A percentile compares a stretch with the other conserved stretches of the same genome.
Conservation (phyloP, 2,329 filamentous ascomycete genomes). For the Colletotrichum sp. region DNA sequence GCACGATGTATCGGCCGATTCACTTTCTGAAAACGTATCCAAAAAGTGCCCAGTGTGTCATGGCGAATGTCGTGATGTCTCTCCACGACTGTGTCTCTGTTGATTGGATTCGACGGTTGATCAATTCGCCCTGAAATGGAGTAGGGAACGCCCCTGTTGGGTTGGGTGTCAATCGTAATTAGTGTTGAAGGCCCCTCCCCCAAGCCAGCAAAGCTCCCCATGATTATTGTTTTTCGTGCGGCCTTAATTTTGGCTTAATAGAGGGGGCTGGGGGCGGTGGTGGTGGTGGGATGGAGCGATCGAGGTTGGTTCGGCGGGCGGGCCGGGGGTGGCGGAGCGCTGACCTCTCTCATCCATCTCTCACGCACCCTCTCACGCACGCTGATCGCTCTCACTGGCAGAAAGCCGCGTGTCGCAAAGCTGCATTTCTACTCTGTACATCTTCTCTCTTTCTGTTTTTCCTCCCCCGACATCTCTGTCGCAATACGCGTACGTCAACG, state of each 20-base stretch:
- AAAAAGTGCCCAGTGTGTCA: not conserved
- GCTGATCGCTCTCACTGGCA: not conserved
- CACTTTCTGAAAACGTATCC: not conserved
- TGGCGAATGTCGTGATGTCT: not conserved
- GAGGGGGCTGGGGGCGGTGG: slow-evolving; percentile 15
- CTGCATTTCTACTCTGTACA: not conserved
- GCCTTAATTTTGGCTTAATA: slow-evolving; percentile 4
- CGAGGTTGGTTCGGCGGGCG: slow-evolving; percentile 5
- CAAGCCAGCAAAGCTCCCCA: not conserved
- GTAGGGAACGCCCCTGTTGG: slow-evolving; percentile 16
- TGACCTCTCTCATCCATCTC: not conserved
- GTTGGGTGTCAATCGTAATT: not conserved
- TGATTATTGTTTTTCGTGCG: not conserved
- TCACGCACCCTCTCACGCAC: not conserved
- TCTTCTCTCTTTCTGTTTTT: not conserved
- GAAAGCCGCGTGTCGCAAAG: not conserved
- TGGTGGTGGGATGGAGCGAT: not conserved
- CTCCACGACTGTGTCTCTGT: not conserved
- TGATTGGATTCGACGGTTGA: not conserved
- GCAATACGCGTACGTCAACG: not conserved
- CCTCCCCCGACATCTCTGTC: not conserved
- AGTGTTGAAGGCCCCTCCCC: not conserved
- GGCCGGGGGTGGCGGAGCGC: slow-evolving; percentile 16
- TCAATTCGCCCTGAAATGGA: not conserved
- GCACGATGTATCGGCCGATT: slow-evolving; percentile 20